Percentiles rank a stretch among this genome's conserved stretches.
Conservation (phyloP, 2,329 filamentous ascomycete genomes). For the Calonectria pseudoturangicola region DNA sequence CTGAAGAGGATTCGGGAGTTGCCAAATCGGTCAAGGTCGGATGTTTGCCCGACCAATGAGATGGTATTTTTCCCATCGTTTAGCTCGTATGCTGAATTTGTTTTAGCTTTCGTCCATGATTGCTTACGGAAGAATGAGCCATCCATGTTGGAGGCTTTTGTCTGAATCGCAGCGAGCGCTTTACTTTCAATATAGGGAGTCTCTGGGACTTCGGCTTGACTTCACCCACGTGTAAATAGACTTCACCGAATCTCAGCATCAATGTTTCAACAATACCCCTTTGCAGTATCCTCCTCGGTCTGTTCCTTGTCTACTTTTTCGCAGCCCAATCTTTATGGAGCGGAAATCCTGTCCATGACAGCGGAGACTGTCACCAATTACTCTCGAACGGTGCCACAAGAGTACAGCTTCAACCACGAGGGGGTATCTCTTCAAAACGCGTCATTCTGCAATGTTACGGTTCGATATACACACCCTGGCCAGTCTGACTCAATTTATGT, state of each 20-base stretch:
- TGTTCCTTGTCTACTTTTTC: slow-evolving; percentile 19
- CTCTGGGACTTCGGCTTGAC: too few species aligned
- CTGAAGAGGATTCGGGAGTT: too few species aligned
- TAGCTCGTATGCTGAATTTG: too few species aligned
- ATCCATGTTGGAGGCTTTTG: too few species aligned
- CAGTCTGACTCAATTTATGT: slow-evolving; percentile 24
- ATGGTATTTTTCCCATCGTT: too few species aligned
- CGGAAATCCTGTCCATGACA: slow-evolving; percentile 8
- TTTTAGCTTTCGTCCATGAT: too few species aligned
- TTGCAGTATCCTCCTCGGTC: neutral
- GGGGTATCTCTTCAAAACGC: slow-evolving; percentile 4
- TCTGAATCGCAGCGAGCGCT: too few species aligned
- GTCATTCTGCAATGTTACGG: slow-evolving; percentile 35
- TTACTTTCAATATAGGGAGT: too few species aligned
- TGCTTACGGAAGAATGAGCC: too few species aligned
- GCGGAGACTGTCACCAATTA: slow-evolving; percentile 8
- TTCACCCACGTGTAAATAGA: too few species aligned
- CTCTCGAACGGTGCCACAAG: slow-evolving; percentile 1
- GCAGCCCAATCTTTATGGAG: slow-evolving; percentile 6
- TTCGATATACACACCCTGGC: slow-evolving; percentile 31
- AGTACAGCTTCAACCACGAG: slow-evolving; percentile 21
- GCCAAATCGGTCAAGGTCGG: too few species aligned
- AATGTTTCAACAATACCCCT: slow-evolving; percentile 24
- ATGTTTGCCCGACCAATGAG: too few species aligned
- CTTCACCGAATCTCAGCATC: neutral